Base-by-base conservation (phyloP, 305 asterid species). In the Solanum hybrid region DNA sequence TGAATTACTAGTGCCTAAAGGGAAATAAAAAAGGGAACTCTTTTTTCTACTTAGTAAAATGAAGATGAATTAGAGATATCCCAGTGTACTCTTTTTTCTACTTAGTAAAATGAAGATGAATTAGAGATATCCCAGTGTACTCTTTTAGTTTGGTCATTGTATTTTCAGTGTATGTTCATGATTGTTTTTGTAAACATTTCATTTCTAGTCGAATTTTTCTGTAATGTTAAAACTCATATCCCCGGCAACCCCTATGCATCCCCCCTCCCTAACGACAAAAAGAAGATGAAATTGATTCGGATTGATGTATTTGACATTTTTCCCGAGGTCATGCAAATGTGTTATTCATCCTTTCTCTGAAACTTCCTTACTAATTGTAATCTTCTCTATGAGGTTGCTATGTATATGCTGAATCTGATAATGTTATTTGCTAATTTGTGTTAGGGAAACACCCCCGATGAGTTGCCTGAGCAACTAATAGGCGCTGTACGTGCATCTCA, bases 401-500 rank as follows among this genome's bases (percentile, higher is more conserved):
- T 29, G 38, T 29, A 45, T 45, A 45, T 19, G 73, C 19, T 17
- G 10, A 56, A 22, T 11, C 76, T 85, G 76, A 85, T 85, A 34
- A 56, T 85, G 40, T 85, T 6, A 56, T 85, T 85, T 0, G 14
- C 42, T 84, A 27, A 51, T 51, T 84, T 85, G 31, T 85, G 73
- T 90, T 94, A 97, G 99, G 97, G 92, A 22, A 95, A 93, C 94
- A 91, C 97, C 5, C 36, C 95, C 0, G 98, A 94, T 73, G 99
- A 96, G 93, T 93, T 97, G 92, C 99, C 99, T 9, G 99, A 97
- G 93, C 91, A 96, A 91, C 93, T 96, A 86, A 92, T 97, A 5
- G 99, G 99, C 5, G 99, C 98, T 12, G 96, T 97, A 73, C 95
- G 97, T 85, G 89, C 95, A 79, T 95, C 95, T 87, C 99, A 96